phyloP scores from a whole-genome alignment of 129 eudicot species.

The Chrysanthemum seticuspe region DNA sequence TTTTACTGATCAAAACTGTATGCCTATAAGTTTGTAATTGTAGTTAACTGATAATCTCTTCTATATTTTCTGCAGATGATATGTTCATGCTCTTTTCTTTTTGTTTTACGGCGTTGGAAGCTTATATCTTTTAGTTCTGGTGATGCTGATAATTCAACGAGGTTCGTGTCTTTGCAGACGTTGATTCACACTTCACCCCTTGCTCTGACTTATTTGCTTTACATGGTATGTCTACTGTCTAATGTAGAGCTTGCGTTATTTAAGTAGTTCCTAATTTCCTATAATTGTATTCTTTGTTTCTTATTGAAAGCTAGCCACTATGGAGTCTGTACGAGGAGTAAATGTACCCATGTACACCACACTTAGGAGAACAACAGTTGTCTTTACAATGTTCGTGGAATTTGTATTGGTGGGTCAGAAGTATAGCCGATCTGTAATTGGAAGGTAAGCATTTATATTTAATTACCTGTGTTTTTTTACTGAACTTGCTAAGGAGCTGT shows the following conservation, averaged over 20 bases:
- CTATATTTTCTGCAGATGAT: conserved; percentile 61
- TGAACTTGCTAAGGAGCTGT: background rate
- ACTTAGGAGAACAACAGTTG: conserved; percentile 91
- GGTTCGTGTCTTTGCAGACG: conserved; percentile 65
- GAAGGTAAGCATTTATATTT: conserved; percentile 55
- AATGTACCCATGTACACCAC: conserved; percentile 99
- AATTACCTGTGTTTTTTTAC: conserved; percentile 6
- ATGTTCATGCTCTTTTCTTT: conserved; percentile 81
- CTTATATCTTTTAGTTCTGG: conserved; percentile 55
- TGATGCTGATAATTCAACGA: conserved; percentile 54
- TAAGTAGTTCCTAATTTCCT: conserved; percentile 18
- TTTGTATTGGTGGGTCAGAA: conserved; percentile 69
- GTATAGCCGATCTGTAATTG: conserved; percentile 63
- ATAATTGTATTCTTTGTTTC: conserved; percentile 22
- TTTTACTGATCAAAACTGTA: background rate
- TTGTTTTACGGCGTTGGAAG: conserved; percentile 59
- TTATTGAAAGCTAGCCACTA: conserved; percentile 75
- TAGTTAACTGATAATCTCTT: conserved; percentile 1
- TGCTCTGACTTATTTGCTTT: conserved; percentile 85
- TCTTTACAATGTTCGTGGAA: conserved; percentile 93
- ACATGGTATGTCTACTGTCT: conserved; percentile 62
- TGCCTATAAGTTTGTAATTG: background rate
- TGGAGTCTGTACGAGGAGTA: conserved; percentile 97
- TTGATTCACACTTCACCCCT: conserved; percentile 74
- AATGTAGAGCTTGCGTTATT: background rate